phyloP scores from a whole-genome alignment of 495 filamentous ascomycete species.

The Neurospora sp. region DNA sequence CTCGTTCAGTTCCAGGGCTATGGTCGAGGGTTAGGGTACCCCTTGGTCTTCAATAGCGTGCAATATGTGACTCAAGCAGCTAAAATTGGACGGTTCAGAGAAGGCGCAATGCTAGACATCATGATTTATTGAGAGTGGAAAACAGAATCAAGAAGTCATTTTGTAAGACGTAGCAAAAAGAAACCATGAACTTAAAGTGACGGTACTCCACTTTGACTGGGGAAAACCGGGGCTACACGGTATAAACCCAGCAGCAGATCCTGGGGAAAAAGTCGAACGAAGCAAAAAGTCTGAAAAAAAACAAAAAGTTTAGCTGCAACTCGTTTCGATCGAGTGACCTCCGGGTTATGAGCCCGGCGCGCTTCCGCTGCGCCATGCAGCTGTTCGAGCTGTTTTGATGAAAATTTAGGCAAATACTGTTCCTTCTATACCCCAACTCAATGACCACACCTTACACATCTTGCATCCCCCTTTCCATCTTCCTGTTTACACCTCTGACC shows the following conservation, averaged over 20 bases:
- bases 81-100: neutral
- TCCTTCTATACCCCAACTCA: neutral
- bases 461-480: neutral
- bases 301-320: neutral
- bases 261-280: neutral
- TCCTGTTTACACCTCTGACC: neutral
- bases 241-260: neutral
- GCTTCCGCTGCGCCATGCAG: conserved; percentile 9
- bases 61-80: neutral
- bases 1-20: neutral
- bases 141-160: neutral
- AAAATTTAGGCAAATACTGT: neutral
- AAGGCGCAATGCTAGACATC: neutral
- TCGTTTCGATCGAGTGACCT: conserved; percentile 10
- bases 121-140: neutral
- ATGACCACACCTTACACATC: neutral
- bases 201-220: neutral
- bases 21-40: neutral
- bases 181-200: neutral
- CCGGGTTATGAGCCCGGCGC: conserved; percentile 9
- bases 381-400: neutral
- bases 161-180: neutral
- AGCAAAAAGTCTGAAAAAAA: neutral
- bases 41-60: neutral
- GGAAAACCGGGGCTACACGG: neutral